phyloP scores from a whole-genome alignment of 2,329 filamentous ascomycete genomes.

The Gaeumannomyces tritici region DNA sequence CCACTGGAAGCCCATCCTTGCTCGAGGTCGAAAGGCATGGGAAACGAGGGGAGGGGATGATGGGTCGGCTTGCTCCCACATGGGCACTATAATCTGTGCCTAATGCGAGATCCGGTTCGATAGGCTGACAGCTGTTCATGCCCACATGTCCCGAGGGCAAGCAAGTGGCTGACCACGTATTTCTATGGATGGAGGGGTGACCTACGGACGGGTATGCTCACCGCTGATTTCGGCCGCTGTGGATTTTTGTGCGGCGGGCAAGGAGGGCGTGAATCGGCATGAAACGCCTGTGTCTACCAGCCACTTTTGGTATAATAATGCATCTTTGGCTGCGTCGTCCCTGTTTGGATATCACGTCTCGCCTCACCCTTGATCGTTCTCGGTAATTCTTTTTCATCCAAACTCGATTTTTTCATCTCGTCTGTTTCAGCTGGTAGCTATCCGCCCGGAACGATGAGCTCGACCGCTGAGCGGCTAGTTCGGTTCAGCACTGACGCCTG shows the following conservation, averaged over 20 bases:
- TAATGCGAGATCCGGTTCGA: neutral
- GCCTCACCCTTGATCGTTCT: neutral
- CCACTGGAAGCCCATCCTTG: too few relatives aligned
- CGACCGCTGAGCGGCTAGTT: conserved; percentile 23
- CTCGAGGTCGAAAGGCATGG: neutral
- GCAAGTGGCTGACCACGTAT: conserved; percentile 38
- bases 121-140: too few relatives aligned
- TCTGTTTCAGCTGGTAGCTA: neutral
- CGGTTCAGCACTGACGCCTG: conserved; percentile 37
- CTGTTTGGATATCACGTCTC: neutral
- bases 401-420: neutral
- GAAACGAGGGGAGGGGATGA: neutral
- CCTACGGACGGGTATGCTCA: conserved; percentile 36
- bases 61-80: neutral
- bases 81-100: neutral
- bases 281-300: neutral
- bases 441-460: neutral
- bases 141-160: conserved; percentile 30
- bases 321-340: neutral
- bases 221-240: conserved; percentile 9
- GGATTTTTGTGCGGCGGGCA: neutral
- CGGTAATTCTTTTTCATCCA: neutral
- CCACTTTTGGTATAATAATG: neutral
- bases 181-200: conserved; percentile 21
- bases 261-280: neutral